phyloP scores from a whole-genome alignment of 2,329 filamentous ascomycete species.

The Colletotrichum somersetense region DNA sequence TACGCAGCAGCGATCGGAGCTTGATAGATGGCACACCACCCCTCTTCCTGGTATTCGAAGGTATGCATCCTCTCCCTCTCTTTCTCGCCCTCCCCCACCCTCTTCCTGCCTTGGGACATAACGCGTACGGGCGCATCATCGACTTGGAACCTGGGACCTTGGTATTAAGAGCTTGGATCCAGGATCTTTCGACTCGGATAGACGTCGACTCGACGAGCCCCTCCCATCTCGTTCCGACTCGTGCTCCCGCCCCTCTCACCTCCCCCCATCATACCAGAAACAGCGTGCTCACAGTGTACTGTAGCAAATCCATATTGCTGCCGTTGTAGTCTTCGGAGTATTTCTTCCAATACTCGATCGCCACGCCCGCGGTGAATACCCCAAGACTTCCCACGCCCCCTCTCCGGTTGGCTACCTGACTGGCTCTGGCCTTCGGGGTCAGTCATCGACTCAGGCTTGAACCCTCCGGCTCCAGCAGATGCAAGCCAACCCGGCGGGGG shows the following conservation, averaged over 20 bases:
- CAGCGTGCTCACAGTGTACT: conserved; percentile 29
- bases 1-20: conserved; percentile 34
- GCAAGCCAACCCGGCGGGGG: not conserved
- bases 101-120: conserved; percentile 14
- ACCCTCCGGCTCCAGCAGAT: not conserved
- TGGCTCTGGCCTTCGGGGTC: not conserved
- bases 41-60: not conserved
- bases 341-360: conserved; percentile 1
- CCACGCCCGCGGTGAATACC: conserved; percentile 3
- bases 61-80: not conserved
- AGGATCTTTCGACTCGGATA: not conserved
- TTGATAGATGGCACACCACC: conserved; percentile 18
- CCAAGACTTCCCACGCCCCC: not conserved
- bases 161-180: conserved; percentile 18
- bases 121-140: not conserved
- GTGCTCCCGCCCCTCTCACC: not conserved
- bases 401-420: not conserved
- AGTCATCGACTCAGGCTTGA: not conserved
- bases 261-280: not conserved
- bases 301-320: conserved; percentile 25
- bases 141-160: conserved; percentile 19
- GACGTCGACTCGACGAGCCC: conserved; percentile 1
- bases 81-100: not conserved
- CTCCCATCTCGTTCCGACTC: conserved; percentile 11
- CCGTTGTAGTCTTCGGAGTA: conserved; percentile 24